Conservation (phyloP, 2,329 filamentous ascomycete species). For the Sporothrix pallida region DNA sequence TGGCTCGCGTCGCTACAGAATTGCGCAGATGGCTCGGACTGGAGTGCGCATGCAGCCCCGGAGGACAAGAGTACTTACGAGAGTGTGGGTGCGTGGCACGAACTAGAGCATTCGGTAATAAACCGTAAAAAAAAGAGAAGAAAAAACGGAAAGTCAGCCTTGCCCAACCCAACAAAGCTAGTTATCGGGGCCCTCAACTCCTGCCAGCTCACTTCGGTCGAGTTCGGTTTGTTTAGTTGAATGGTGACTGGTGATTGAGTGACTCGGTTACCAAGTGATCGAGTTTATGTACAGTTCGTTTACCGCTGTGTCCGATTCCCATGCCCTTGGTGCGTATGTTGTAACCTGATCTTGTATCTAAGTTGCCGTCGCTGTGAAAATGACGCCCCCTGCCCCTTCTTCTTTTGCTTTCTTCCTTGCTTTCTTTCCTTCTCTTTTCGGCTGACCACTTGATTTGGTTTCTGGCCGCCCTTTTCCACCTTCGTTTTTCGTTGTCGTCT, state of each 20-base stretch:
- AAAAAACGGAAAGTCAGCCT: slow-evolving; percentile 19
- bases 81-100: background rate
- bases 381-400: background rate
- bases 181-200: background rate
- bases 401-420: no score
- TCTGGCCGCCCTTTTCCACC: no score
- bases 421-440: no score
- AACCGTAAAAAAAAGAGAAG: no score
- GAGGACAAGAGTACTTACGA: background rate
- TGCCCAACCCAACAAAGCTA: background rate
- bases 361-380: background rate
- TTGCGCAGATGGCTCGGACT: background rate
- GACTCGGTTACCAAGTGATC: no score
- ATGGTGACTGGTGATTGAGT: no score
- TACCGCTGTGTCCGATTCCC: background rate
- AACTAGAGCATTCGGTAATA: background rate
- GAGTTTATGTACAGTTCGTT: background rate
- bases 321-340: background rate
- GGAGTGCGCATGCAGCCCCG: background rate
- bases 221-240: background rate
- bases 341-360: background rate
- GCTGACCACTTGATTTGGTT: no score
- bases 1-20: no score
- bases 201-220: background rate
- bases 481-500: no score